phyloP scores from a whole-genome alignment of 2,329 filamentous ascomycete genomes.

The Dothideomycetidae sp. region DNA sequence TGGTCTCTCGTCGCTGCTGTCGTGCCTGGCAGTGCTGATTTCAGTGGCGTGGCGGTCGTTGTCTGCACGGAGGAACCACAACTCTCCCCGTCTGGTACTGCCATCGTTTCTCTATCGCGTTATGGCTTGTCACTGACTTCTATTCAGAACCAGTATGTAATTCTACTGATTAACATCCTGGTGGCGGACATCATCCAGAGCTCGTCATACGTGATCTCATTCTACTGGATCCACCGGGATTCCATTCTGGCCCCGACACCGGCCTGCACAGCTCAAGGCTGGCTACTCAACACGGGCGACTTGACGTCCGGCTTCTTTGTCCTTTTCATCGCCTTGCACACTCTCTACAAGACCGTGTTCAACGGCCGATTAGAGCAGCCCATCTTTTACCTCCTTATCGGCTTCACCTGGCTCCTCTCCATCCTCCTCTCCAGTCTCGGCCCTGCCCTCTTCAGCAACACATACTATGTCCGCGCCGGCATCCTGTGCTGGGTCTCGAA shows the following conservation, averaged over 20 bases:
- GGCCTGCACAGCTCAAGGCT: constrained; percentile 51
- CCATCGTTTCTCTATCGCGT: no score
- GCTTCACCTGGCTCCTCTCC: constrained; percentile 43
- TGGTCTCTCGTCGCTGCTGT: constrained; percentile 17
- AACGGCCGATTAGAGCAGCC: constrained; percentile 38
- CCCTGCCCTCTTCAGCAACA: constrained; percentile 27
- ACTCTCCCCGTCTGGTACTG: no score
- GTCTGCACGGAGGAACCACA: no score
- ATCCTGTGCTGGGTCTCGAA: constrained; percentile 55
- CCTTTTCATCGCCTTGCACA: constrained; percentile 50
- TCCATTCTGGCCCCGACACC: constrained; percentile 39
- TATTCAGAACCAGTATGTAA: constrained; percentile 49
- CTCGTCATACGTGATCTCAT: constrained; percentile 48
- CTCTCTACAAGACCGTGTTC: constrained; percentile 47
- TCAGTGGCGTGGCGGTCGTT: no score
- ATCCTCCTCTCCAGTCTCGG: constrained; percentile 43
- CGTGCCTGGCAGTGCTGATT: constrained; percentile 16
- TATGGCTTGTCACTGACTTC: neutral
- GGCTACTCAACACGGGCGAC: constrained; percentile 48
- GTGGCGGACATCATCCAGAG: constrained; percentile 54
- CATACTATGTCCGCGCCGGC: constrained; percentile 46
- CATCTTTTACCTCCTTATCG: constrained; percentile 37
- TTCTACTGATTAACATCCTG: constrained; percentile 55
- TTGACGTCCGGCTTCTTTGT: constrained; percentile 50
- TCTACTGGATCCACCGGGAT: constrained; percentile 41